Percentiles rank a stretch among this genome's conserved stretches.
Evolutionary conservation across 495 filamentous ascomycete species (phyloP).

Genomic region (Collariella sp.): DNA sequence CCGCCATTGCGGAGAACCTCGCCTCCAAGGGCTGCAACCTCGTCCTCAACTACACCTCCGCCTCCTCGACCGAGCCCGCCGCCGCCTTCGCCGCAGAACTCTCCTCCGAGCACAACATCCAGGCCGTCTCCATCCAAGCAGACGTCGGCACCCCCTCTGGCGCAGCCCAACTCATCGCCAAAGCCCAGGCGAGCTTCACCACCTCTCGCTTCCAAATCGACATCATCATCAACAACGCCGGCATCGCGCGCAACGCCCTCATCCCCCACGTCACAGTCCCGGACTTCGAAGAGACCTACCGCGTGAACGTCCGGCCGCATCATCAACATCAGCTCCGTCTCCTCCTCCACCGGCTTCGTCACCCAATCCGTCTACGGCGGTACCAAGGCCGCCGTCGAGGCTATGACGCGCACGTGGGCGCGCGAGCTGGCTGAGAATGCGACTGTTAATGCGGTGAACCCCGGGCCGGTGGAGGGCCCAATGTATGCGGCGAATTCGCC

Average conservation of each 20-base stretch:
- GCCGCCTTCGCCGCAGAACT: conserved; percentile 34
- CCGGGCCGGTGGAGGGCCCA: conserved; percentile 76
- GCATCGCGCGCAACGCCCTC: conserved; percentile 51
- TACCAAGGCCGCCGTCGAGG: conserved; percentile 80
- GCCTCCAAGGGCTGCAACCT: conserved; percentile 63
- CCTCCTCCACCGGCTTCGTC: conserved; percentile 57
- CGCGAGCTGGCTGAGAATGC: conserved; percentile 67
- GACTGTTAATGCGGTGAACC: conserved; percentile 85
- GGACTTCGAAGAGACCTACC: conserved; percentile 64
- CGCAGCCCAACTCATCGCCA: conserved; percentile 28
- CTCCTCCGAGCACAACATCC: conserved; percentile 31
- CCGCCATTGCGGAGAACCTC: conserved; percentile 71
- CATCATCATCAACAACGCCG: conserved; percentile 86
- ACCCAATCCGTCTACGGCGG: conserved; percentile 76
- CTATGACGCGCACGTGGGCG: conserved; percentile 88
- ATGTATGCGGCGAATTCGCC: conserved; percentile 43
- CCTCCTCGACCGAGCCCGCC: conserved; percentile 23
- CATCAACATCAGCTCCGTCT: conserved; percentile 67
- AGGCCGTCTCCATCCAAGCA: conserved; percentile 32
- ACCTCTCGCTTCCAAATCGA: conserved; percentile 56
- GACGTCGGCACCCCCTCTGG: conserved; percentile 38
- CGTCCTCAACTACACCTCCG: conserved; percentile 62
- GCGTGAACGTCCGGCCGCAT: conserved; percentile 81
- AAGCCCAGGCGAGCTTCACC: conserved; percentile 24
- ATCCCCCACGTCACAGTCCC: conserved; percentile 49